Conservation (phyloP, 768 basidiomycete genomes). For the Russula emetica region DNA sequence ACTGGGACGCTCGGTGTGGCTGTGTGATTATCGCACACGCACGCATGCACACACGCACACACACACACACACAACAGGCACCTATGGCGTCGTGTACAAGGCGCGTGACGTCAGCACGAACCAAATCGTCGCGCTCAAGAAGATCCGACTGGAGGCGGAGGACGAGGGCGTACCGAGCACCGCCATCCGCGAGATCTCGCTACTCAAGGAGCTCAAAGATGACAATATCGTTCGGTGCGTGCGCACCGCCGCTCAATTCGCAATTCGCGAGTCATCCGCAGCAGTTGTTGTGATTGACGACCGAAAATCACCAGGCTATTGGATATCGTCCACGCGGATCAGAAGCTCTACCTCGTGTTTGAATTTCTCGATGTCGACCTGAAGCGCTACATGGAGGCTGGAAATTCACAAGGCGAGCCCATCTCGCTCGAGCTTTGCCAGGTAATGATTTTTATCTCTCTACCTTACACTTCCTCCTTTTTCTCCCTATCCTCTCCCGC, state of each 20-base stretch:
- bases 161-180: conserved; percentile 99
- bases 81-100: conserved; percentile 98
- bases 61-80: conserved; percentile 51
- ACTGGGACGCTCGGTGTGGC: conserved; percentile 3
- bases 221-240: conserved; percentile 90
- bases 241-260: neutral
- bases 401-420: conserved; percentile 65
- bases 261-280: neutral
- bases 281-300: neutral
- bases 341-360: conserved; percentile 96
- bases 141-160: conserved; percentile 96
- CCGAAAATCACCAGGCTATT: conserved; percentile 56
- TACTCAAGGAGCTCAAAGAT: conserved; percentile 94
- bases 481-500: neutral
- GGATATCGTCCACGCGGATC: conserved; percentile 95
- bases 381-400: conserved; percentile 93
- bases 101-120: conserved; percentile 77
- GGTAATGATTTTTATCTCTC: conserved; percentile 46
- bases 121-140: conserved; percentile 93
- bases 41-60: too few species aligned
- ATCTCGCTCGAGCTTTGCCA: conserved; percentile 73
- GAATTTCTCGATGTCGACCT: conserved; percentile 97
- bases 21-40: neutral
- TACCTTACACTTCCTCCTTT: neutral
- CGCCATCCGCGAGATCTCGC: conserved; percentile 95